Evolutionary conservation across 495 filamentous ascomycete species (phyloP), one percentile per base, ranked within the genome.

Genomic region (Pseudomonodictys pantanalensis): DNA sequence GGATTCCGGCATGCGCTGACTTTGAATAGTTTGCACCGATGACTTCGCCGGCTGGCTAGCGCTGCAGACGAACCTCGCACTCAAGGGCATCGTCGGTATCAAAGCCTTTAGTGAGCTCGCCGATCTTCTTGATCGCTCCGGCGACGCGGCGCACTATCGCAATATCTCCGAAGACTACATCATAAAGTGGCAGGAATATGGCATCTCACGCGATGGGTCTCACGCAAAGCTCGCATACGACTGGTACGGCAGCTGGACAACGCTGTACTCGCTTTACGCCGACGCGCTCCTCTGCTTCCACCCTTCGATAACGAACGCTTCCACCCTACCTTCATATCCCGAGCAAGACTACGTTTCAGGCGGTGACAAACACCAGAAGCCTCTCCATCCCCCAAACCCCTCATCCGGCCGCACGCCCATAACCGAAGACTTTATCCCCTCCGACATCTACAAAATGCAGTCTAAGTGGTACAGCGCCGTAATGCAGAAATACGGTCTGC

Each of bases 201-300:
- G 84, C 51, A 85, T 95, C 67, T 89, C 88, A 0, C 78, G 90
- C 24, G 92, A 97, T 72, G 79, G 82, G 35, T 83, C 86, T 0
- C 89, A 96, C 66, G 90, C 90, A 24, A 95, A 96, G 70, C 76
- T 97, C 32, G 88, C 92, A 0, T 97, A 97, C 71, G 82, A 91
- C 50, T 96, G 92, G 91, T 91, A 89, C 65, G 92, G 92, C 10
- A 91, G 87, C 41, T 97, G 92, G 92, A 95, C 91, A 43, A 96
- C 90, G 0, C 66, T 76, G 42, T 76, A 76, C 68, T 67, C 59
- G n/a, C 68, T 76, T 22, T 76, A 66, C 60, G 72, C 72, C 17
- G 73, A 76, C 50, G 71, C 72, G 1, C 20, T 73, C 20, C 67
- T 76, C 26, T 75, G 73, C 52, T 76, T 76, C 61, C 73, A 76